A percentile compares a stretch with the other conserved stretches of the same genome.
phyloP scores from a whole-genome alignment of 441 rosid species.

The Gossypium laxum region DNA sequence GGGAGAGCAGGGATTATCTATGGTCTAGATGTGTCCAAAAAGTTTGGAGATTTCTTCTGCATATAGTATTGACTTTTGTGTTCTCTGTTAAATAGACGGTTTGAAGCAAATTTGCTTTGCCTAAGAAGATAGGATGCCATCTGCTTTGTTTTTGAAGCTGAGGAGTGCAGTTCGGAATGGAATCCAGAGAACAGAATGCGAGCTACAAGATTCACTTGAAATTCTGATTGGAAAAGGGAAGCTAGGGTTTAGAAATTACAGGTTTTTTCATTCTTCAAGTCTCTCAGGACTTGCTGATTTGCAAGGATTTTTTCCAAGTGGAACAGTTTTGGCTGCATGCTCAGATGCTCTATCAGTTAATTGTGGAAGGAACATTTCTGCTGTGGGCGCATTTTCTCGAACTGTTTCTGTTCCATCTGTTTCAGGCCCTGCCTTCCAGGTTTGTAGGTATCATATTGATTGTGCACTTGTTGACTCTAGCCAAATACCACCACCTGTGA shows the following conservation, averaged over 20 bases:
- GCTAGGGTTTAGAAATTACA: constrained; percentile 37
- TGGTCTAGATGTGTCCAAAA: constrained; percentile 27
- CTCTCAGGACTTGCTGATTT: constrained; percentile 35
- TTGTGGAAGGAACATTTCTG: constrained; percentile 58
- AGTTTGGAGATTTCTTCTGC: constrained; percentile 47
- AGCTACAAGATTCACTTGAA: constrained; percentile 33
- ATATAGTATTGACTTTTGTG: constrained; percentile 19
- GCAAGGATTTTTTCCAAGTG: constrained; percentile 40
- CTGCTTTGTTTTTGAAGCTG: constrained; percentile 31
- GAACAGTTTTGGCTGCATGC: constrained; percentile 34
- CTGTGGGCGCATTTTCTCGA: constrained; percentile 66
- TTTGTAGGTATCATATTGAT: constrained; percentile 74
- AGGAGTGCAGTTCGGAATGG: constrained; percentile 47
- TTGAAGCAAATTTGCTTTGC: constrained; percentile 20
- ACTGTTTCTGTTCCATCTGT: constrained; percentile 79
- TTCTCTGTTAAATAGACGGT: constrained; percentile 17
- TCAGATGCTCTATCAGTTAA: constrained; percentile 42
- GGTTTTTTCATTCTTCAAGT: constrained; percentile 40
- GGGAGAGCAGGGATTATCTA: constrained; percentile 9
- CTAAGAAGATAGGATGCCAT: constrained; percentile 56
- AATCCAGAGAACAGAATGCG: constrained; percentile 35
- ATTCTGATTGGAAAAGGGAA: constrained; percentile 44
- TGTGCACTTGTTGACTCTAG: constrained; percentile 34
- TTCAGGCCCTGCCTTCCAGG: constrained; percentile 77
- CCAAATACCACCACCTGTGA: constrained; percentile 16